These are phyloP conservation scores for Coemansia sp. DNA, from an alignment of 192 early-diverging fungal species.

Conservation along the genomic window DNA sequence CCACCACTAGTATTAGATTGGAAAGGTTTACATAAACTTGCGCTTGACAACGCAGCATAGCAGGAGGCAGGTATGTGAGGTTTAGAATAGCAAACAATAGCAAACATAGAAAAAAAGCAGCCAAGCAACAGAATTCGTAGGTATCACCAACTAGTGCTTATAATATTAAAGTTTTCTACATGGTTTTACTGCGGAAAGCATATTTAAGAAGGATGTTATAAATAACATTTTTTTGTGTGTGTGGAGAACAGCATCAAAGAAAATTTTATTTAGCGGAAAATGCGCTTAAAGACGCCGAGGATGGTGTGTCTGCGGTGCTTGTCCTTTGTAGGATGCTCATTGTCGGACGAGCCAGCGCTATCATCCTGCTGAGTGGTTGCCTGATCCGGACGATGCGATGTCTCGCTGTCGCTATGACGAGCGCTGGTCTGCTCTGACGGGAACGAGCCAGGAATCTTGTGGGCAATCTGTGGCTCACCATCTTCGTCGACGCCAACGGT, in stretches of 20 bases:
- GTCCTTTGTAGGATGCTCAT: slow-evolving; percentile 31
- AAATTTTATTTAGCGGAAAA: slow-evolving; percentile 28
- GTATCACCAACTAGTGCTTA: not conserved
- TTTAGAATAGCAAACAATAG: no score
- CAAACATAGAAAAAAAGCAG: no score
- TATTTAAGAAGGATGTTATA: not conserved
- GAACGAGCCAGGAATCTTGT: slow-evolving; percentile 45
- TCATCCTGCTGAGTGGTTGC: slow-evolving; percentile 17
- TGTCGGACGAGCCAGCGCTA: slow-evolving; percentile 18
- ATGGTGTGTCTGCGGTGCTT: slow-evolving; percentile 45
- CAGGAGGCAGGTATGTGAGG: not conserved
- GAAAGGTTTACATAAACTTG: not conserved
- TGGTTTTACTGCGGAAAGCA: no score
- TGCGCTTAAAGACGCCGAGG: slow-evolving; percentile 50
- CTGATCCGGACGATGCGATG: not conserved
- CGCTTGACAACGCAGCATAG: not conserved
- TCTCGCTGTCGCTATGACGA: slow-evolving; percentile 22
- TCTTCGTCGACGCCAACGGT: slow-evolving; percentile 23
- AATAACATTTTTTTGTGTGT: not conserved
- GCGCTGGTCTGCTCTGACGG: slow-evolving; percentile 19
- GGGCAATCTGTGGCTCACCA: slow-evolving; percentile 7
- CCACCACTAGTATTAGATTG: not conserved
- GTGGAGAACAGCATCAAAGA: not conserved
- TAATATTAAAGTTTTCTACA: not conserved
- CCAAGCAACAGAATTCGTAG: not conserved